Evolutionary conservation across 2,329 filamentous ascomycete genomes (phyloP), one percentile per base, ranked within the genome.

Genomic region (Leptographium wingfieldii): DNA sequence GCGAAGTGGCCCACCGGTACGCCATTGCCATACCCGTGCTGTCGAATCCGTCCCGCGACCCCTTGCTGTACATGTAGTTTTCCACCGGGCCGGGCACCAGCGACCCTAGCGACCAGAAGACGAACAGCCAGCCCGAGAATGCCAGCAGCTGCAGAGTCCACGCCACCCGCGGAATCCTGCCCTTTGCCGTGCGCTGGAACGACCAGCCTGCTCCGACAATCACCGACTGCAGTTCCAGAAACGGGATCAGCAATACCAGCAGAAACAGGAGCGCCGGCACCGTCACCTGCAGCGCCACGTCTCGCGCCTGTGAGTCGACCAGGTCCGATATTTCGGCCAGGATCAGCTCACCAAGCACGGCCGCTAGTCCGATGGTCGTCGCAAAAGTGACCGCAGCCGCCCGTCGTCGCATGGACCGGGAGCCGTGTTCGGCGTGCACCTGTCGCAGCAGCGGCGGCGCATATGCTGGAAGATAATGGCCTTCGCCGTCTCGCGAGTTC

Each of bases 321-420:
- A 87, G 78, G 67, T 90, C 88, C 31, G 88, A 84, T 52, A 95
- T 89, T 72, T 95, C 90, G 66, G 88, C 90, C 10, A 95, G 79
- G 54, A 95, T 88, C 65, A 95, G 74, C 72, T 92, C 86, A 3
- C 85, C 89, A 54, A 95, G 76, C 1, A 92, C 88, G 46, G 86
- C 81, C 6, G 90, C 87, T 10, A 95, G 78, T 1, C 84, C 89
- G 43, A 94, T 82, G 11, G 88, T 95, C 1, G 83, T 80, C 7
- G 88, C 85, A 71, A 95, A 95, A 1, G 87, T 84, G 60, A 80
- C 73, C 16, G 83, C 85, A 2, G 84, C 80, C 14, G 80, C 69
- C 29, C 77, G 73, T 49, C 80, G 73, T 56, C 77, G 73, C 62
- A 76, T 67, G 49, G 76, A 80, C 67, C 80, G 81, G 33, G 74